phyloP scores from a whole-genome alignment of 495 filamentous ascomycete species.

The Recurvomyces mirabilis region DNA sequence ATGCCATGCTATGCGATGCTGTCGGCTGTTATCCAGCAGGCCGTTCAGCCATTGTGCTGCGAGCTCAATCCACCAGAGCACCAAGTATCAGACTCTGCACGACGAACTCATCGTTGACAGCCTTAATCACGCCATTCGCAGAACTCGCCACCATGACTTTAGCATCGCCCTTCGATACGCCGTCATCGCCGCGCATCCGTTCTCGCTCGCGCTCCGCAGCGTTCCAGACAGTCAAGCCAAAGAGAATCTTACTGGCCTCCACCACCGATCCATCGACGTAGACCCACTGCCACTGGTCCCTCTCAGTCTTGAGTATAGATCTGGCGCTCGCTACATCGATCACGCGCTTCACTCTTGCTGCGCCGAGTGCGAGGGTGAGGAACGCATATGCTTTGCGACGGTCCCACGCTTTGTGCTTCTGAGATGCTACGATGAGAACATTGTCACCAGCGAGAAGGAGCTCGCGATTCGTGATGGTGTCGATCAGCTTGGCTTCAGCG shows the following conservation, averaged over 20 bases:
- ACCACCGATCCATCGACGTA: constrained; percentile 59
- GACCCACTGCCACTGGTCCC: constrained; percentile 57
- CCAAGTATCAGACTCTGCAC: constrained; percentile 91
- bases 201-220: constrained; percentile 30
- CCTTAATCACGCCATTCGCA: constrained; percentile 40
- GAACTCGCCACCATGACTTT: constrained; percentile 10
- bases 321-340: constrained; percentile 53
- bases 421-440: constrained; percentile 66
- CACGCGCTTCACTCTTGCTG: constrained; percentile 51
- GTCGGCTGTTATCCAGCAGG: too few relatives aligned
- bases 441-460: constrained; percentile 54
- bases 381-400: constrained; percentile 54
- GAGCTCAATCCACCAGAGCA: constrained; percentile 54
- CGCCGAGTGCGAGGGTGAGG: constrained; percentile 67
- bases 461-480: constrained; percentile 23
- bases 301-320: constrained; percentile 36
- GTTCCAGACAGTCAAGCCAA: constrained; percentile 19
- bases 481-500: constrained; percentile 17
- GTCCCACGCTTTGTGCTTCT: constrained; percentile 51
- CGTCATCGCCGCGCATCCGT: constrained; percentile 37
- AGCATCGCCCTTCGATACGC: constrained; percentile 19
- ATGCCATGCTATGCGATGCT: too few relatives aligned
- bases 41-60: too few relatives aligned
- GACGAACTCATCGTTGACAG: constrained; percentile 76
- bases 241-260: constrained; percentile 36